phyloP scores from a whole-genome alignment of 345 rosid genomes.

The Salix udensis region DNA sequence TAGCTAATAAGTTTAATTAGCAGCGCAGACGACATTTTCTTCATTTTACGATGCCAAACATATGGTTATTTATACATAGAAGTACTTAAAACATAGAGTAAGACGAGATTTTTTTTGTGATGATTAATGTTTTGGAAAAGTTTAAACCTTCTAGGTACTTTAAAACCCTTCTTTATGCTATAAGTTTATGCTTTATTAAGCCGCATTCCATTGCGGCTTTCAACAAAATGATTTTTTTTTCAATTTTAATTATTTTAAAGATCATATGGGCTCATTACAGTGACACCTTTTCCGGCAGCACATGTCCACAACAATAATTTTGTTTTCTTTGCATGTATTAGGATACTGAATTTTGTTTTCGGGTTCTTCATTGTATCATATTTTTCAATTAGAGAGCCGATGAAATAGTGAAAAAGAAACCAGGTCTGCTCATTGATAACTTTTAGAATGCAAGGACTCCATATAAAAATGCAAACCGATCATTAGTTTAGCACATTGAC shows the following conservation, averaged over 20 bases:
- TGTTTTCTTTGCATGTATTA: conserved; percentile 13
- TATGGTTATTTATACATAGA: not conserved
- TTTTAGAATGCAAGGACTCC: conserved; percentile 15
- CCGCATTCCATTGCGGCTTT: not conserved
- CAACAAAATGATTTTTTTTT: not conserved
- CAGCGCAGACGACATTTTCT: not conserved
- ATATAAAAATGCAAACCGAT: conserved; percentile 16
- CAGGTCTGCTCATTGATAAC: not conserved
- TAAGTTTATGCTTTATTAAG: not conserved
- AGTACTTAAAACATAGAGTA: not conserved
- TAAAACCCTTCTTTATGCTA: not conserved
- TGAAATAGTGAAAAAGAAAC: not conserved
- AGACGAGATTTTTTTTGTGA: not conserved
- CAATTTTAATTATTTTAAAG: conserved; percentile 1
- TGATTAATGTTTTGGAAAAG: not conserved
- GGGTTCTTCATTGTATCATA: conserved; percentile 8
- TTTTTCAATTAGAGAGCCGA: not conserved
- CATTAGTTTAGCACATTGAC: conserved; percentile 7
- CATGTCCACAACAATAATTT: conserved; percentile 23
- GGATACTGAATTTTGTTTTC: conserved; percentile 1
- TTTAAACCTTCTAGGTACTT: not conserved
- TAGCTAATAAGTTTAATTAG: not conserved
- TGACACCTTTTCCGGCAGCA: not conserved
- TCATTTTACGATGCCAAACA: not conserved
- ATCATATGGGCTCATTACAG: not conserved